phyloP scores from a whole-genome alignment of 441 rosid genomes.

The Manihot esculenta region DNA sequence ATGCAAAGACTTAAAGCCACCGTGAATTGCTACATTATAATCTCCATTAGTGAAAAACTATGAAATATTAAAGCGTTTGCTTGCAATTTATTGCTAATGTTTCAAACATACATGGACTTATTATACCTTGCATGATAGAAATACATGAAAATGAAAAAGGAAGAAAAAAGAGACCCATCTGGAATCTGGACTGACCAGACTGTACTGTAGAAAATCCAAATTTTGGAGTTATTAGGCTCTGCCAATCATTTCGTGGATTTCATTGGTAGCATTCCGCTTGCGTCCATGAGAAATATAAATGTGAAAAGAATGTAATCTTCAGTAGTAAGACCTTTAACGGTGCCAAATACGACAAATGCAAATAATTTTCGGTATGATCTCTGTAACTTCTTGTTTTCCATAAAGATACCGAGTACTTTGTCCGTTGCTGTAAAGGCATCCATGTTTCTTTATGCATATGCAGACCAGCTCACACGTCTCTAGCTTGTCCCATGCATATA shows the following conservation, averaged over 20 bases:
- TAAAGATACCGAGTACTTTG: not conserved
- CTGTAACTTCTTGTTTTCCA: not conserved
- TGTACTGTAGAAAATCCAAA: not conserved
- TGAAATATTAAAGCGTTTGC: not conserved
- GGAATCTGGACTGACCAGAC: no score
- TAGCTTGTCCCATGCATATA: not conserved
- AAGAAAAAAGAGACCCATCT: not conserved
- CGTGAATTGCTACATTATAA: not conserved
- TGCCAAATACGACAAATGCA: not conserved
- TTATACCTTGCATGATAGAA: not conserved
- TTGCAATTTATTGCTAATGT: not conserved
- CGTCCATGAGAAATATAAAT: not conserved
- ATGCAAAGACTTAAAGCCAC: not conserved
- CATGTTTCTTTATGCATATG: not conserved
- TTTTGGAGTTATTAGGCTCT: constrained; percentile 5
- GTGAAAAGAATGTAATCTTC: not conserved
- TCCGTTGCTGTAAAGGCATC: not conserved
- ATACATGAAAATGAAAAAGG: not conserved
- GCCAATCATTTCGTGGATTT: not conserved
- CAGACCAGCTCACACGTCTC: not conserved
- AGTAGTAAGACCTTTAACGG: not conserved
- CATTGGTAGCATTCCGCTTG: not conserved
- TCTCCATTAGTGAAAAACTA: not conserved
- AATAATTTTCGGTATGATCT: not conserved
- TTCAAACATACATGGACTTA: not conserved